phyloP scores from a whole-genome alignment of 1,139 yeast genomes.

The Candida sp. region DNA sequence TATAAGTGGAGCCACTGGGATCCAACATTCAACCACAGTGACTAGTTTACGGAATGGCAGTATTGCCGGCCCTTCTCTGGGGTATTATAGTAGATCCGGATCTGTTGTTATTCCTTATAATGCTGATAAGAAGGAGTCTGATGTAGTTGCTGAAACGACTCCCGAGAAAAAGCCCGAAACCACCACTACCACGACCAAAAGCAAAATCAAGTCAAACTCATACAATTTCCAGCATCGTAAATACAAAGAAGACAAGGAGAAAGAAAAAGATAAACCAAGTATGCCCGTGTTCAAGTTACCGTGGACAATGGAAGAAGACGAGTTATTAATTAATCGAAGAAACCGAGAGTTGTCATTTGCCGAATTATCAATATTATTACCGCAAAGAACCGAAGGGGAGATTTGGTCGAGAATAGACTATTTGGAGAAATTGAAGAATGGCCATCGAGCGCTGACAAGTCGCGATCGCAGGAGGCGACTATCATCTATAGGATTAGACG shows the following conservation, averaged over 20 bases:
- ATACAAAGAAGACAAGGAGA: background rate
- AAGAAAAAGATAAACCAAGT: conserved; percentile 6
- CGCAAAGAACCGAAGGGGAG: conserved; percentile 72
- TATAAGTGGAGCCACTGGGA: conserved; percentile 33
- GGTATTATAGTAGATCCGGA: conserved; percentile 43
- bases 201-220: background rate
- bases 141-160: conserved; percentile 10
- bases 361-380: conserved; percentile 70
- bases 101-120: conserved; percentile 41
- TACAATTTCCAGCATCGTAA: background rate
- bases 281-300: conserved; percentile 38
- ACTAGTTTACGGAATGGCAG: conserved; percentile 43
- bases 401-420: conserved; percentile 61
- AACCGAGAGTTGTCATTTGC: conserved; percentile 64
- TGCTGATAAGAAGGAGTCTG: conserved; percentile 29
- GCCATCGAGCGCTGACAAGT: conserved; percentile 33
- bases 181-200: conserved; percentile 1
- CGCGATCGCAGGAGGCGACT: conserved; percentile 33
- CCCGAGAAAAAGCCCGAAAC: conserved; percentile 4
- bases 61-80: conserved; percentile 28
- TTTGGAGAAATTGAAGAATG: conserved; percentile 46
- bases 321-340: conserved; percentile 55
- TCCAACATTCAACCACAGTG: conserved; percentile 30
- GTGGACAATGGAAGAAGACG: conserved; percentile 71
- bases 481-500: conserved; percentile 42